Base-by-base conservation (phyloP, 164 flowering plant species). In the Sedum album region DNA sequence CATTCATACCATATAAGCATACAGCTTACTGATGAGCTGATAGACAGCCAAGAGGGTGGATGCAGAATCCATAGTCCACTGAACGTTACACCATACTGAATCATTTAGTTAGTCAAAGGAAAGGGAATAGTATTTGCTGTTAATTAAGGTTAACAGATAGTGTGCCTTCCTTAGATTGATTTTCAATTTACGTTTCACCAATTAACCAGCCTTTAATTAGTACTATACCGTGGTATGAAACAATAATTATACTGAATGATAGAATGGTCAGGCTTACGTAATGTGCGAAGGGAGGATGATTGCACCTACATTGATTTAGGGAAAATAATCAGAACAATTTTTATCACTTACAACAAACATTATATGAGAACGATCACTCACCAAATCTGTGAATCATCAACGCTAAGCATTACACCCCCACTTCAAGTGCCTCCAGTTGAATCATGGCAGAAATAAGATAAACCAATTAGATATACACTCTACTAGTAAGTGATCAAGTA, bases 381-480 rank as follows among this genome's bases (percentile, higher is more conserved):
- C 62, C 33, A 57, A 26, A 13, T 11, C 28, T 57, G 62, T 57
- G 33, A 10, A 26, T 11, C 31, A 57, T 13, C 33, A 14, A 30
- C 33, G 18, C 62, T 25, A 26, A 57, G 62, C 62, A 57, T 28
- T 14, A 28, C 62, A 57, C 33, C 62, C 14, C 62, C 62, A 57
- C 33, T 28, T 57, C 62, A 57, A 57, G 62, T 57, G 62, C 62
- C 62, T 15, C 62, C 62, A 28, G 9, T 11, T 13, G 33, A 1
- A 9, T 26, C 33, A 57, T 57, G 62, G 62, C 33, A 57, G 33
- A 57, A 13, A 28, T 57, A 57, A 57, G 62, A 57, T 20, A 57
- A 57, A 28, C 20, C 31, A 11, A 57, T 57, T 30, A 57, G 62
- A 57, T 57, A 55, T 21, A 57, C 17, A 28, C 33, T 57, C 33